Conservation (phyloP, 371 early-diverging fungal genomes). For the Mucor sp. region DNA sequence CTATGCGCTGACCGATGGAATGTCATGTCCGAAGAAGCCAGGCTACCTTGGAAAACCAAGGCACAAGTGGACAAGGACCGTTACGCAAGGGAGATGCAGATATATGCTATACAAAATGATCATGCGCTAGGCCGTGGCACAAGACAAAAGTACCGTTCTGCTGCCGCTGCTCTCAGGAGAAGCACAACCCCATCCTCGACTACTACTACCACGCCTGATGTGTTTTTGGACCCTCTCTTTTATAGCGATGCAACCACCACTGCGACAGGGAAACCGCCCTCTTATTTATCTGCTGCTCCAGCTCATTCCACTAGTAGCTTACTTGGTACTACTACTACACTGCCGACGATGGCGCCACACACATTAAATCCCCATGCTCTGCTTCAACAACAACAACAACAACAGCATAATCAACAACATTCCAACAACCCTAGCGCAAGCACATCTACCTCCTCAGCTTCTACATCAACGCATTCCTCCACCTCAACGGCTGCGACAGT, state of each 20-base stretch:
- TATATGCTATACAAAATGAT: conserved; percentile 55
- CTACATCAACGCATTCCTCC: background rate
- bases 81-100: conserved; percentile 75
- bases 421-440: background rate
- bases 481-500: background rate
- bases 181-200: background rate
- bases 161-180: conserved; percentile 1
- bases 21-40: conserved; percentile 56
- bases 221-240: background rate
- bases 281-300: conserved; percentile 1
- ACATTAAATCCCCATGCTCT: conserved; percentile 11
- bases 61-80: conserved; percentile 74
- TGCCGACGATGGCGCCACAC: conserved; percentile 6
- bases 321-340: background rate
- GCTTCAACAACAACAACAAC: conserved; percentile 3
- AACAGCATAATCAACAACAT: background rate
- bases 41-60: conserved; percentile 64
- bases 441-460: background rate
- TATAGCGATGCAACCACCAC: background rate
- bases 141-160: conserved; percentile 43
- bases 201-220: background rate
- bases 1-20: conserved; percentile 75
- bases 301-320: conserved; percentile 6
- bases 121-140: conserved; percentile 51
- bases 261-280: background rate